A percentile compares a stretch with the other conserved stretches of the same genome.
Conservation (phyloP, 1,284 basidiomycete genomes). For the Termitomyces sp. region DNA sequence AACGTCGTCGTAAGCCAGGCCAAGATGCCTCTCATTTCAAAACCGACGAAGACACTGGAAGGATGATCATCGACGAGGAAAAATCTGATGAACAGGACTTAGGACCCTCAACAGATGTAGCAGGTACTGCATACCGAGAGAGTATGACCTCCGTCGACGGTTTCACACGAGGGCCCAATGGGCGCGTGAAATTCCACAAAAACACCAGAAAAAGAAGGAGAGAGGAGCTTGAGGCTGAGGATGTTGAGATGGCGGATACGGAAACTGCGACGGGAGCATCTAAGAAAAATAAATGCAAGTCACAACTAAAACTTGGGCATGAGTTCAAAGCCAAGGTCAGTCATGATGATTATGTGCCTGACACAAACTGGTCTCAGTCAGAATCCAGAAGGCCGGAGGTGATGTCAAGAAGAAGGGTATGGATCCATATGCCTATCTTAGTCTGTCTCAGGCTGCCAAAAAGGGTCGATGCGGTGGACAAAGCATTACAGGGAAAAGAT, state of each 20-base stretch:
- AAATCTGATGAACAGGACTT: constrained; percentile 37
- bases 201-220: constrained; percentile 87
- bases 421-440: constrained; percentile 91
- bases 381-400: constrained; percentile 78
- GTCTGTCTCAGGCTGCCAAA: constrained; percentile 79
- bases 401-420: constrained; percentile 84
- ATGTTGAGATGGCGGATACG: constrained; percentile 69
- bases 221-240: constrained; percentile 55
- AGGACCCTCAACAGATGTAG: constrained; percentile 43
- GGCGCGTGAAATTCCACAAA: constrained; percentile 94
- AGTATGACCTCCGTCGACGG: constrained; percentile 83
- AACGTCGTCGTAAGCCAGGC: constrained; percentile 71
- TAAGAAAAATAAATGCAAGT: constrained; percentile 57
- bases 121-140: constrained; percentile 83
- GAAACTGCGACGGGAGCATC: constrained; percentile 32
- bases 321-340: constrained; percentile 87
- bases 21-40: constrained; percentile 87
- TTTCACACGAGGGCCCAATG: constrained; percentile 78
- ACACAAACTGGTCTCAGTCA: neutral
- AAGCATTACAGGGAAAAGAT: constrained; percentile 46
- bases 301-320: constrained; percentile 63
- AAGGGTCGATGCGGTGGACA: constrained; percentile 43
- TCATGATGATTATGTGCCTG: neutral
- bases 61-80: constrained; percentile 80
- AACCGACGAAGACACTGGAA: constrained; percentile 82